Evolutionary conservation across 805 yeast species (phyloP).

Genomic region (Saccharomycopsis fodiens): DNA sequence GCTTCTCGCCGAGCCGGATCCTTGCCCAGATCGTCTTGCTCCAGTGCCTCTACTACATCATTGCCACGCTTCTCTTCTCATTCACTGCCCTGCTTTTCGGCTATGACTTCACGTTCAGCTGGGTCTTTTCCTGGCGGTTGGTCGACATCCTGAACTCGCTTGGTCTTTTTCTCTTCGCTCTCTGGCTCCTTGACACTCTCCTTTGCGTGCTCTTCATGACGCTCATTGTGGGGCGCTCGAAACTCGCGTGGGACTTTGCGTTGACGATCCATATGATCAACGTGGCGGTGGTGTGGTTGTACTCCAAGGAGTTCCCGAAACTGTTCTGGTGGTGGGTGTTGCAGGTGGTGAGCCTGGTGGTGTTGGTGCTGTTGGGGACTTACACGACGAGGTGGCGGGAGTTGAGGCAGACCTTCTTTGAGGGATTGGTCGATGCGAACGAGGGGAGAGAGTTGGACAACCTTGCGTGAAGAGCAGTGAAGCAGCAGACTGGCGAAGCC

Average conservation of each 20-base stretch:
- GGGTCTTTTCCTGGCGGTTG: slow-evolving; percentile 78
- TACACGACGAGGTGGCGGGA: slow-evolving; percentile 92
- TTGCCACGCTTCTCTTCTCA: slow-evolving; percentile 61
- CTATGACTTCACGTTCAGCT: slow-evolving; percentile 48
- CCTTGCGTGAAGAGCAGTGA: neutral
- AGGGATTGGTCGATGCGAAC: slow-evolving; percentile 64
- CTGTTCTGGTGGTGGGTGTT: slow-evolving; percentile 79
- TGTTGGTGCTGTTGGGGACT: slow-evolving; percentile 76
- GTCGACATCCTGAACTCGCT: slow-evolving; percentile 68
- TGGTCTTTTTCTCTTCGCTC: slow-evolving; percentile 63
- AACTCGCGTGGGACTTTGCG: slow-evolving; percentile 94
- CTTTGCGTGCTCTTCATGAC: slow-evolving; percentile 81
- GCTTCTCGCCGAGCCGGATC: slow-evolving; percentile 49
- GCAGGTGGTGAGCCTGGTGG: slow-evolving; percentile 57
- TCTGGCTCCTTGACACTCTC: slow-evolving; percentile 82
- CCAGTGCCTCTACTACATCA: slow-evolving; percentile 70
- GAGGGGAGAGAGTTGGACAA: slow-evolving; percentile 27
- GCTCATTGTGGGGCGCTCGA: slow-evolving; percentile 83
- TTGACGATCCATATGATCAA: slow-evolving; percentile 84
- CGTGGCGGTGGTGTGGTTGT: slow-evolving; percentile 58
- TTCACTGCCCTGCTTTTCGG: slow-evolving; percentile 66
- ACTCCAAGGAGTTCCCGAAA: slow-evolving; percentile 60
- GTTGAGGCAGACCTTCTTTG: slow-evolving; percentile 81
- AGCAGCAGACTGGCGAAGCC: too few species aligned
- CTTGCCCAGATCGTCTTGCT: slow-evolving; percentile 67